Evolutionary conservation across 257 asterid genomes (phyloP), one percentile per base, ranked within the genome.

Genomic region (Solanum bulbocastanum): DNA sequence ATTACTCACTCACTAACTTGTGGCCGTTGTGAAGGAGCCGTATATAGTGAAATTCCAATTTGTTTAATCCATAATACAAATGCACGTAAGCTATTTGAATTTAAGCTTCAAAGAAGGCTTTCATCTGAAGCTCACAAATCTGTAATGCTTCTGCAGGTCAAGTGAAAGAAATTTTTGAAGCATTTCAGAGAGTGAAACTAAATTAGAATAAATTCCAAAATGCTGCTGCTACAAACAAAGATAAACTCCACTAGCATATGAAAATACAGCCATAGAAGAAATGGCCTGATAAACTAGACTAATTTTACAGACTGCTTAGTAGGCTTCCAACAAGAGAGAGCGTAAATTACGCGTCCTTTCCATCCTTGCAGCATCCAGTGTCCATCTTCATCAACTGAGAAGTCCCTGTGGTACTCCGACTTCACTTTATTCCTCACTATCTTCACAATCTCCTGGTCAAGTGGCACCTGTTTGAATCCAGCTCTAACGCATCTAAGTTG

Each of bases 331-430:
- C 85, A 84, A 3, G 92, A 89, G 81, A 88, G 86, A 23, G 93
- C 91, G 46, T 81, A 74, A 58, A 84, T 46, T 2, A 89, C 89
- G 18, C 89, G 86, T n/a, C 93, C 92, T 83, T 91, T 89, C 91
- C 93, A 91, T 20, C 91, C 93, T 49, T 88, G 91, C 39, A 91
- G 73, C 90, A 91, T 78, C 93, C 93, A 91, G 15, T 84, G 86
- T 33, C 91, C 40, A 72, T 89, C 87, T 87, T 89, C 90, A 69
- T 89, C 90, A 9, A 88, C 76, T 30, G 90, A 25, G 78, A 89
- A 89, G 40, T 91, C 91, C 86, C 85, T 88, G 75, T 91, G 88
- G 82, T 91, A 91, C 12, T 39, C 78, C 14, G 87, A 22, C 82
- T 66, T 89, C 32, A 87, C 90, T 90, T 91, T 91, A 25, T 87